These are phyloP conservation scores for Camellia sinensis DNA, from an alignment of 148 eudicot species.

Conservation along the genomic window DNA sequence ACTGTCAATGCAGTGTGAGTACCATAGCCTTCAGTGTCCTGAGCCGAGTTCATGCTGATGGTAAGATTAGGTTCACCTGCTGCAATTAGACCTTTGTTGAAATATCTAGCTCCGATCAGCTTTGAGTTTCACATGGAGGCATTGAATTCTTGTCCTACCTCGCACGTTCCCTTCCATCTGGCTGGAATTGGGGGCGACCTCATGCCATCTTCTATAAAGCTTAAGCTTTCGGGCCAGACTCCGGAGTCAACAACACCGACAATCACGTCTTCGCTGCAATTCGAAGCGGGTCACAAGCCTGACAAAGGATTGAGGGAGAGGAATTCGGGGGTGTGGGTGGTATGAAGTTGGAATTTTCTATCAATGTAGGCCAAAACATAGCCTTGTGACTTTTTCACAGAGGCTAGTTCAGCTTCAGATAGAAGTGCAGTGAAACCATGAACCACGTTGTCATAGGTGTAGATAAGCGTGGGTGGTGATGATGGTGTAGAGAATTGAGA, in stretches of 20 bases:
- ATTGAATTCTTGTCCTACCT: slow-evolving; percentile 39
- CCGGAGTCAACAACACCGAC: slow-evolving; percentile 65
- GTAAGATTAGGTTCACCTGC: slow-evolving; percentile 26
- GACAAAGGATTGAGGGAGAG: slow-evolving; percentile 35
- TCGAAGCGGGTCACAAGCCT: slow-evolving; percentile 61
- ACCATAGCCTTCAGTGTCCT: slow-evolving; percentile 52
- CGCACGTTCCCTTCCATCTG: slow-evolving; percentile 49
- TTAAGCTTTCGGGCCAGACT: slow-evolving; percentile 65
- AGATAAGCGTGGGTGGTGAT: slow-evolving; percentile 23
- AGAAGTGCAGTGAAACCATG: slow-evolving; percentile 59
- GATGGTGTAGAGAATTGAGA: neutral
- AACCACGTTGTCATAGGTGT: slow-evolving; percentile 46
- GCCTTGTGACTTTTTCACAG: slow-evolving; percentile 31
- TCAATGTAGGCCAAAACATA: slow-evolving; percentile 46
- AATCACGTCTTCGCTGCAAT: slow-evolving; percentile 46
- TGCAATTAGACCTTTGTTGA: slow-evolving; percentile 41
- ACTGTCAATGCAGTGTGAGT: slow-evolving; percentile 45
- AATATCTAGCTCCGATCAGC: slow-evolving; percentile 47
- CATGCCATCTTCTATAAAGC: slow-evolving; percentile 54
- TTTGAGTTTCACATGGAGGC: slow-evolving; percentile 43
- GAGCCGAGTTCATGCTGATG: slow-evolving; percentile 27
- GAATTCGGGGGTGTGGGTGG: slow-evolving; percentile 53
- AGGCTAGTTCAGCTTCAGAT: slow-evolving; percentile 36
- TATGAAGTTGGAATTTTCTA: slow-evolving; percentile 35
- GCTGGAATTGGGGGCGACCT: slow-evolving; percentile 22